Percentiles rank a stretch among this genome's conserved stretches.
Conservation (phyloP, 192 early-diverging fungal genomes). For the Globomyces pollinis-pini region DNA sequence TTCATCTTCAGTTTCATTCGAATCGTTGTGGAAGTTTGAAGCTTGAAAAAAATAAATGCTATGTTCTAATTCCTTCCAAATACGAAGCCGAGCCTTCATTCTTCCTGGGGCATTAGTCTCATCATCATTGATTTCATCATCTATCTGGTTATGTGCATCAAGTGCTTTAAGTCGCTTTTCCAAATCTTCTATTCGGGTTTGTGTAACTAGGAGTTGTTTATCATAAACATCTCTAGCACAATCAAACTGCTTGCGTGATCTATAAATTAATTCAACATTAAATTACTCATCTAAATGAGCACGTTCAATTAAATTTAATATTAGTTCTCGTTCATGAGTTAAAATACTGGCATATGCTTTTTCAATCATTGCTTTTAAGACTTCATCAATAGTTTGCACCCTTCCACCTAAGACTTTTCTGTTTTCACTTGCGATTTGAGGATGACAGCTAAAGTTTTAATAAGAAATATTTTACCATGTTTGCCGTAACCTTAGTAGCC, state of each 20-base stretch:
- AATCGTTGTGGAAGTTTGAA: conserved; percentile 32
- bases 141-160: not conserved
- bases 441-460: conserved; percentile 38
- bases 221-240: no score
- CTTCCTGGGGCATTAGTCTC: not conserved
- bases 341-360: conserved; percentile 18
- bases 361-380: conserved; percentile 41
- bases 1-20: not conserved
- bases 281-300: conserved; percentile 20
- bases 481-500: conserved; percentile 45
- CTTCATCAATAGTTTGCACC: conserved; percentile 43
- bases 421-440: conserved; percentile 45
- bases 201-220: conserved; percentile 9
- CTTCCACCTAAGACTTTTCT: conserved; percentile 33
- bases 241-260: conserved; percentile 20
- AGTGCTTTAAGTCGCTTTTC: not conserved
- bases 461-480: conserved; percentile 17
- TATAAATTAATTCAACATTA: conserved; percentile 10
- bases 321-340: conserved; percentile 22
- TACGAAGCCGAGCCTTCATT: conserved; percentile 15
- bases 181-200: conserved; percentile 7
- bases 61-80: conserved; percentile 47
- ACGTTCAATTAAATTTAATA: conserved; percentile 21
- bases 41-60: conserved; percentile 54
- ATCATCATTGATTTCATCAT: conserved; percentile 13